Evolutionary conservation across 441 rosid genomes (phyloP).

Genomic region (Aleurites moluccanus): DNA sequence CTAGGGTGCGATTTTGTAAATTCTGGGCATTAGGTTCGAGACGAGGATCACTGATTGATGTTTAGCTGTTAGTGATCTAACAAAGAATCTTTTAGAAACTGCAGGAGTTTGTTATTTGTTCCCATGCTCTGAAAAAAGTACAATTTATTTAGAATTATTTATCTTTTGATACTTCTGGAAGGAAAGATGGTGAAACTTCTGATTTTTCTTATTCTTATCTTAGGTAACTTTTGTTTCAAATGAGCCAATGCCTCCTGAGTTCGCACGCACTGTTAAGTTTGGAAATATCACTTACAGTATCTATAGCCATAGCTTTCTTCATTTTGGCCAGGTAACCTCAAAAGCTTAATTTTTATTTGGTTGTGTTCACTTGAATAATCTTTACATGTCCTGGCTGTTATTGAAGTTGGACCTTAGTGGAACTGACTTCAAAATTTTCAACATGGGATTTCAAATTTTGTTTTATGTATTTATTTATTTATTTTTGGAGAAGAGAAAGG

Average conservation of each 20-base stretch:
- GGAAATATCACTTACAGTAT: constrained; percentile 66
- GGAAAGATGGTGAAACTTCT: neutral
- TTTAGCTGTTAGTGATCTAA: neutral
- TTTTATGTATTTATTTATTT: no score
- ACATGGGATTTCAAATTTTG: no score
- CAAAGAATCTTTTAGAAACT: neutral
- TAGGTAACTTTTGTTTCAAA: constrained; percentile 78
- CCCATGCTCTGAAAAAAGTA: neutral
- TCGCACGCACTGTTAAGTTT: constrained; percentile 48
- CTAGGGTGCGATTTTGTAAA: neutral
- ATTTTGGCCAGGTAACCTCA: constrained; percentile 71
- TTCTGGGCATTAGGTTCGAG: neutral
- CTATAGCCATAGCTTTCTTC: constrained; percentile 90
- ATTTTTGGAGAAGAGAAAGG: no score
- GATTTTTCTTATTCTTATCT: constrained; percentile 14
- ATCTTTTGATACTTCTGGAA: neutral
- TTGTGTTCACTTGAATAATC: neutral
- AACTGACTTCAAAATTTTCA: neutral
- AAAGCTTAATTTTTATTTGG: constrained; percentile 3
- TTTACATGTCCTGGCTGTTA: no score
- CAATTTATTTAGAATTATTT: neutral
- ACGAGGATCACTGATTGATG: neutral
- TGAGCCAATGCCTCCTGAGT: constrained; percentile 68
- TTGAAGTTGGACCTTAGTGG: neutral
- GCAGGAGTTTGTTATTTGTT: neutral